Base-by-base conservation (phyloP, 441 rosid genomes). In the Erodium moschatum region DNA sequence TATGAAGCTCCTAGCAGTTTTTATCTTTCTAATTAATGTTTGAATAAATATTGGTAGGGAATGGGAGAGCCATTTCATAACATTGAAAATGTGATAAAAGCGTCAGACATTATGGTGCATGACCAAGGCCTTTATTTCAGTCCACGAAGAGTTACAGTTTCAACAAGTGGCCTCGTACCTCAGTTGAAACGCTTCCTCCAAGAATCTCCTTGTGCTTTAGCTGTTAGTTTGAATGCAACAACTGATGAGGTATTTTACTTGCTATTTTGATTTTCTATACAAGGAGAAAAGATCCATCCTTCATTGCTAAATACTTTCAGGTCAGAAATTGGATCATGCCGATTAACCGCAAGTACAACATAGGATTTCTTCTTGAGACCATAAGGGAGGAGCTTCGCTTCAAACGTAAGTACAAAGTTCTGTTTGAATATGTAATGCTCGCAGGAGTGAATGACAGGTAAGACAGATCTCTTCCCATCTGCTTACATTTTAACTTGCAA, bases 61-160 rank as follows among this genome's bases (percentile, higher is more conserved):
- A 93, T 90, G 98, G 97, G 98, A 68, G 97, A 93, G 76, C 97
- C 97, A 5, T 85, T 93, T 73, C 96, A 93, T 72, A 93, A 90
- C 62, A 75, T 89, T 66, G 90, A 85, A 10, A 88, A 84, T 77
- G 95, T 90, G 44, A 84, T 89, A 31, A 87, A 83, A 84, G 96
- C 97, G 66, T 85, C 95, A 27, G 84, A 83, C 69, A 88, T 93
- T 66, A 80, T 90, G 91, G 88, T 89, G 75, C 88, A 93, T 18
- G 89, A 89, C 20, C 87, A 87, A 71, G 96, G 97, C 67, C 97
- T 93, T 76, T 91, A 90, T 73, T 89, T 89, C 75, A 93, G 96
- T 84, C 93, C 95, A 20, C 90, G 88, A 54, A 89, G 85, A 86
- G 98, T 93, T 74, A 89, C 95, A 19, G 79, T 90, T 76, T 93